Evolutionary conservation across 2,329 filamentous ascomycete species (phyloP), one percentile per base, ranked within the genome.

Genomic region (Cordyceps militaris): DNA sequence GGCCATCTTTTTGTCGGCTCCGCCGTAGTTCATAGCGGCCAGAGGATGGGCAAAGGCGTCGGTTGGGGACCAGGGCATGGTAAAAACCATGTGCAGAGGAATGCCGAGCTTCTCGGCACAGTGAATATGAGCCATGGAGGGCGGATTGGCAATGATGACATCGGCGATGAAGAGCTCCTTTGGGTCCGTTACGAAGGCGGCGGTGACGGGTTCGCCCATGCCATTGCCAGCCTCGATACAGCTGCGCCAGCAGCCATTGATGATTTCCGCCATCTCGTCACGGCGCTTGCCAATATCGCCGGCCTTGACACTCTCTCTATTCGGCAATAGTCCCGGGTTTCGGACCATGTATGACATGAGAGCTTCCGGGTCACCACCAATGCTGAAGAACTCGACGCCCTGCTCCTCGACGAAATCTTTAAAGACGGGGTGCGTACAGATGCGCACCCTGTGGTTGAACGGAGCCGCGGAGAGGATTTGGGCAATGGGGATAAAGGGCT

Each of bases 41-140:
- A 89, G 73, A 3, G 86, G 86, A 66, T 89, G 86, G 1, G 85
- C 83, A 59, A 89, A 89, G 0, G 80, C 76, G 62, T 85, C 82
- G 0, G 87, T 90, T 0, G 85, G 82, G 4, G 84, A 85, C 80
- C 85, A 90, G 0, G 87, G 87, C 85, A 90, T 89, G 2, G 82
- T 81, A 60, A 79, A 78, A 61, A 81, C 74, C 61, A 81, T 69
- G 61, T 81, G 78, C 5, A 81, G 62, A 2, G 79, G 78, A 9
- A 81, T 72, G 0, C 71, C 71, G 11, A 81, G 67, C 34, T 72
- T 74, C 62, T 81, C 71, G 0, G 79, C 78, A 62, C 77, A 80
- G 59, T 79, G 77, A 3, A 81, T 70, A 64, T 81, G 79, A 0
- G 76, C 77, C 67, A 79, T 78, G 2, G 73, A 77, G 0, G 78